Percentiles rank a stretch among this genome's conserved stretches.
phyloP scores from a whole-genome alignment of 2,329 filamentous ascomycete species.

The Aureobasidium sp. region DNA sequence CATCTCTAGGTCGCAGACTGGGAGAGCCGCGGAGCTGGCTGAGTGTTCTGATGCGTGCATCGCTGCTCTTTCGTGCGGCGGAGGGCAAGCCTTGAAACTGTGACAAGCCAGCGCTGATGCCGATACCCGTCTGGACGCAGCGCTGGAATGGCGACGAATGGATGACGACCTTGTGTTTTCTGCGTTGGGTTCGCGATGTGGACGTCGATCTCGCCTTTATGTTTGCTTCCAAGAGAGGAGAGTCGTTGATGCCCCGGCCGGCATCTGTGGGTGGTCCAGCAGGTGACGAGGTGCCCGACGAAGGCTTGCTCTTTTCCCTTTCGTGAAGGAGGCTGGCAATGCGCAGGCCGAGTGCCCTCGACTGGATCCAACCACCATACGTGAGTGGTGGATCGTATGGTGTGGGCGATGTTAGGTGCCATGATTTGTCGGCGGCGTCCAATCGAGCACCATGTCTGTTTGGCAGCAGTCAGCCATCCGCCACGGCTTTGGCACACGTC shows the following conservation, averaged over 20 bases:
- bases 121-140: slow-evolving; percentile 87
- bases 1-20: slow-evolving; percentile 20
- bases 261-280: background rate
- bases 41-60: slow-evolving; percentile 20
- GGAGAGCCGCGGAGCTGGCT: slow-evolving; percentile 26
- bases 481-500: background rate
- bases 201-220: slow-evolving; percentile 29
- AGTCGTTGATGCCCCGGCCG: background rate
- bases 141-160: slow-evolving; percentile 91
- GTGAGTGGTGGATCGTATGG: slow-evolving; percentile 94
- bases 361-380: slow-evolving; percentile 88
- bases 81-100: slow-evolving; percentile 45
- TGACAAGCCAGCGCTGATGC: slow-evolving; percentile 75
- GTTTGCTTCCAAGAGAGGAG: background rate
- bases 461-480: slow-evolving; percentile 14
- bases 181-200: slow-evolving; percentile 29
- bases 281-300: slow-evolving; percentile 21
- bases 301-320: slow-evolving; percentile 35
- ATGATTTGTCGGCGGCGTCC: slow-evolving; percentile 88
- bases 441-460: slow-evolving; percentile 81
- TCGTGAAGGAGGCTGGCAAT: slow-evolving; percentile 64
- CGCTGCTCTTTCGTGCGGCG: slow-evolving; percentile 18
- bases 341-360: slow-evolving; percentile 68
- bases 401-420: slow-evolving; percentile 86
- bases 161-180: slow-evolving; percentile 68